Percentiles rank a stretch among this genome's conserved stretches.
These are phyloP conservation scores for Dalbergia oliveri DNA, from an alignment of 306 rosid genomes.

Conservation along the genomic window DNA sequence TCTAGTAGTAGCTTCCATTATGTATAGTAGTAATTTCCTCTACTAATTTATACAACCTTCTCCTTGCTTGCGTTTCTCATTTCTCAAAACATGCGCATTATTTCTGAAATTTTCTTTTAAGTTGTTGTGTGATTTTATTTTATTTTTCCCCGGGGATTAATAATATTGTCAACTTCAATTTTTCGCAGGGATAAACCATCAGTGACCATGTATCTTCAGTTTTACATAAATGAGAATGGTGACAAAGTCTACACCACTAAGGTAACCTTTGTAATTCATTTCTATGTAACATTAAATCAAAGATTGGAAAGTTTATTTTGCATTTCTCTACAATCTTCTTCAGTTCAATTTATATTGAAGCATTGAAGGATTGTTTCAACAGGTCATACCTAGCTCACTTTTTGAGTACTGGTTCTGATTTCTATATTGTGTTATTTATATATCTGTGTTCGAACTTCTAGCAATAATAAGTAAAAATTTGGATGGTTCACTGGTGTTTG, in stretches of 20 bases:
- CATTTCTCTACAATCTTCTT: not conserved
- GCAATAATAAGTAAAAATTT: too few relatives aligned
- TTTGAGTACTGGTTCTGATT: not conserved
- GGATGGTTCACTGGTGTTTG: too few relatives aligned
- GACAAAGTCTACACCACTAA: slow-evolving; percentile 88
- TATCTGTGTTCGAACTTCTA: too few relatives aligned
- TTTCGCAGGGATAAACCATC: slow-evolving; percentile 38
- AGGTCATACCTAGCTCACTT: not conserved
- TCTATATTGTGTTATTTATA: too few relatives aligned
- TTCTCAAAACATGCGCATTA: not conserved
- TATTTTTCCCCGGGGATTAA: not conserved
- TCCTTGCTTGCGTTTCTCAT: too few relatives aligned
- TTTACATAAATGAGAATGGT: slow-evolving; percentile 82
- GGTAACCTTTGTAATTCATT: slow-evolving; percentile 40
- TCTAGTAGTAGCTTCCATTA: not conserved
- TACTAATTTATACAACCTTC: too few relatives aligned
- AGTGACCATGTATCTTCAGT: slow-evolving; percentile 79
- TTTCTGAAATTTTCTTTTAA: not conserved
- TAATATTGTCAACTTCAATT: not conserved
- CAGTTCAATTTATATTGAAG: not conserved
- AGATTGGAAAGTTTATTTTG: not conserved
- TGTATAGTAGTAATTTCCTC: not conserved
- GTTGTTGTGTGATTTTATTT: too few relatives aligned
- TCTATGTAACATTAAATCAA: not conserved
- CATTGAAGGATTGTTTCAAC: not conserved